Evolutionary conservation across 495 filamentous ascomycete species (phyloP).

Genomic region (Penicillium argentinense): DNA sequence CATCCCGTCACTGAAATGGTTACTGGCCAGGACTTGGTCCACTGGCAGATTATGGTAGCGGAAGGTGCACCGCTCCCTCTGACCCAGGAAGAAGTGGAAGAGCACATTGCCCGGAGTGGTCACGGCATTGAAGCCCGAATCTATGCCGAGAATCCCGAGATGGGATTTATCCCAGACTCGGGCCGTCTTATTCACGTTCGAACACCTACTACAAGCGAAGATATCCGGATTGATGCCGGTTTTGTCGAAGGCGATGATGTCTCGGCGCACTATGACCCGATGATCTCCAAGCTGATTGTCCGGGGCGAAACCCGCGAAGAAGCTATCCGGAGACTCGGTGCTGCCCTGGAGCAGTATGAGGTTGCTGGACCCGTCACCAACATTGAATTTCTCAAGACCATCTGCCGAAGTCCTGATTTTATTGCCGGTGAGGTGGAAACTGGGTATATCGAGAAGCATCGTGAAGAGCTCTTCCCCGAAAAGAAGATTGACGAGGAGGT

Average conservation of each 20-base stretch:
- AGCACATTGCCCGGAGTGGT: constrained; percentile 69
- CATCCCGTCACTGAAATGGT: constrained; percentile 98
- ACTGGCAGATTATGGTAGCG: constrained; percentile 94
- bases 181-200: constrained; percentile 82
- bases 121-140: constrained; percentile 94
- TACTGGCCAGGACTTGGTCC: constrained; percentile 89
- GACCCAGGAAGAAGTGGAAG: constrained; percentile 78
- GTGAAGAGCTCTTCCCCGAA: constrained; percentile 65
- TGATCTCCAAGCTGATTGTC: constrained; percentile 99
- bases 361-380: constrained; percentile 92
- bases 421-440: constrained; percentile 90
- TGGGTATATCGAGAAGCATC: constrained; percentile 89
- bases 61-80: constrained; percentile 84
- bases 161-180: constrained; percentile 90
- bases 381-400: constrained; percentile 89
- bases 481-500: constrained; percentile 59
- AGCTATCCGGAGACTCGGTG: constrained; percentile 76
- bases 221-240: constrained; percentile 87
- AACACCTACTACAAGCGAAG: constrained; percentile 65
- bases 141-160: constrained; percentile 91
- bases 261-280: constrained; percentile 94
- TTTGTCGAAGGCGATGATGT: constrained; percentile 90
- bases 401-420: constrained; percentile 79
- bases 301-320: constrained; percentile 72
- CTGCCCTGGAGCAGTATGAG: constrained; percentile 87